phyloP scores from a whole-genome alignment of 2,329 filamentous ascomycete genomes.

The Trichoderma sp. region DNA sequence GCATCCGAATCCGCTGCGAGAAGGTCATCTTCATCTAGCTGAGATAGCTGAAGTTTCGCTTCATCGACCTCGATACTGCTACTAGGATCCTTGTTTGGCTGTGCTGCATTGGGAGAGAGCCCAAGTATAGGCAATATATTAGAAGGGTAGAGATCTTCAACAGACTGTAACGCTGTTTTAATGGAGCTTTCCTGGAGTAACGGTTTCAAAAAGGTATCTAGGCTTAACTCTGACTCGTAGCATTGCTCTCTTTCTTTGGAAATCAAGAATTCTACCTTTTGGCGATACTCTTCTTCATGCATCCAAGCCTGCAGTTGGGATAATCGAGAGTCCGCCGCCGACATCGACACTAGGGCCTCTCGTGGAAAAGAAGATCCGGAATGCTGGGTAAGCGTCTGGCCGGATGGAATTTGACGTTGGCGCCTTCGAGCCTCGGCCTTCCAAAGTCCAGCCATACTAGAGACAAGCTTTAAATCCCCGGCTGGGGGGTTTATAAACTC shows the following conservation, averaged over 20 bases:
- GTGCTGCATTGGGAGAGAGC: conserved; percentile 43
- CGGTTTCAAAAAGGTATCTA: conserved; percentile 63
- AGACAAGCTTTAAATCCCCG: conserved; percentile 75
- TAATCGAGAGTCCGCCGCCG: conserved; percentile 68
- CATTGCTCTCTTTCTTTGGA: conserved; percentile 57
- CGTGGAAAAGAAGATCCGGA: conserved; percentile 62
- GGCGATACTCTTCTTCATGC: conserved; percentile 79
- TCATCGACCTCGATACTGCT: conserved; percentile 65
- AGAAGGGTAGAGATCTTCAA: conserved; percentile 80
- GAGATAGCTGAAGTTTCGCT: conserved; percentile 51
- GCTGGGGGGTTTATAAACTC: conserved; percentile 66
- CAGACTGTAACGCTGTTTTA: conserved; percentile 77
- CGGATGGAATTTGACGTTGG: conserved; percentile 66
- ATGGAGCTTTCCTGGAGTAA: conserved; percentile 56
- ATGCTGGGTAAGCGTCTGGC: conserved; percentile 60
- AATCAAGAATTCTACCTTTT: conserved; percentile 63
- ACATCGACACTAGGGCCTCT: conserved; percentile 85
- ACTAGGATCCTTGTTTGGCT: conserved; percentile 31
- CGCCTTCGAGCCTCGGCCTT: conserved; percentile 80
- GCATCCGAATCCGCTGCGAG: background rate
- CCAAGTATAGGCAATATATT: conserved; percentile 55
- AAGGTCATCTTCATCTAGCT: conserved; percentile 44
- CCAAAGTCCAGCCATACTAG: conserved; percentile 94
- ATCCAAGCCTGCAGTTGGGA: conserved; percentile 81
- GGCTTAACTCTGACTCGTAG: conserved; percentile 45